Base-by-base conservation (phyloP, 148 eudicot genomes). In the Chenopodium suecicum region DNA sequence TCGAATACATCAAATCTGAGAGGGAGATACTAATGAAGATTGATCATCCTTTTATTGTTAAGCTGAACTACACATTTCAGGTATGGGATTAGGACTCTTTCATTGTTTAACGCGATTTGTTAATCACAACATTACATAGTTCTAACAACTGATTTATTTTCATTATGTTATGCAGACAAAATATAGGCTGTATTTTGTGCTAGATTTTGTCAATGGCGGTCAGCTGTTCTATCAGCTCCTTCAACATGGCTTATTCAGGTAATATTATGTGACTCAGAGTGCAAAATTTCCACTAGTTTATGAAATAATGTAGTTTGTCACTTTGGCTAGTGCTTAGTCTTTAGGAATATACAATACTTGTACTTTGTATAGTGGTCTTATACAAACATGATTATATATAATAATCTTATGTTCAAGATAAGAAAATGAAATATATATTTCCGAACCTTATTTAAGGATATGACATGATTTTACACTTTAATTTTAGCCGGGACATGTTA, bases 171-270 rank as follows among this genome's bases (percentile, higher is more conserved):
- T 80, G 87, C 85, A 89, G 88, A 90, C 88, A 14, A 88, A 88
- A 73, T 90, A 89, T 74, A 83, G 88, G 83, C 77, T 90, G 44
- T 88, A 90, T 50, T 80, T 90, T 32, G 90, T 88, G 85, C 84
- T 88, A 27, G 90, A 88, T 79, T 90, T 88, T 70, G 88, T 88
- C 14, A 86, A 88, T 85, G 92, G 92, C 46, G 92, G 90, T 65
- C 89, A 90, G 47, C 62, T 90, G 64, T 86, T 88, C 84, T 90
- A 85, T 82, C 92, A 90, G 73, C 90, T 90, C 23, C 75, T 72
- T 78, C 86, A 73, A 78, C 90, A 88, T 2, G 92, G 90, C 44
- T 74, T 90, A 34, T 90, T 90, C 70, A 86, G 87, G 87, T 84
- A 84, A 52, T 47, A 4, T 56, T 67, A 7, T 67, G 20, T 34